Percentiles rank a stretch among this genome's conserved stretches.
phyloP scores from a whole-genome alignment of 176 grass and related monocot species.

The Eragrostis curvula region DNA sequence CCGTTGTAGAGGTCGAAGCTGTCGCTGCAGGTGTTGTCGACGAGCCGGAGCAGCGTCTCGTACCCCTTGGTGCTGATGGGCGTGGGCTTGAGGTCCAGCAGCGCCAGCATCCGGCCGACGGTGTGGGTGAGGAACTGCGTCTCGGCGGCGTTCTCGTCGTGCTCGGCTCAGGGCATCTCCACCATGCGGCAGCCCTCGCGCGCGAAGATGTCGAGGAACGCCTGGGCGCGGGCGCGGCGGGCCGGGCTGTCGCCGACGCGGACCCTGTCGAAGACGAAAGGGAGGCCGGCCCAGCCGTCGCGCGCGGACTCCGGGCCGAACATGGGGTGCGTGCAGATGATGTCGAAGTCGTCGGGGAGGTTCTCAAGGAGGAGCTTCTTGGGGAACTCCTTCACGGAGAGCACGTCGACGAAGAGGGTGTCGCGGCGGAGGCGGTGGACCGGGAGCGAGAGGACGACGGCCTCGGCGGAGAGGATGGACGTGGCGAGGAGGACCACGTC shows the following conservation, averaged over 20 bases:
- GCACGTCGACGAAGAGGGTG: constrained; percentile 86
- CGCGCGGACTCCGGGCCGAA: constrained; percentile 76
- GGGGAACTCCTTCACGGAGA: constrained; percentile 92
- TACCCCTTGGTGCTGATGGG: constrained; percentile 62
- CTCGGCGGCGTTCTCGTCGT: constrained; percentile 72
- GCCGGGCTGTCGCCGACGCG: constrained; percentile 52
- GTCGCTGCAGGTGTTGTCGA: constrained; percentile 88
- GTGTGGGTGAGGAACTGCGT: constrained; percentile 89
- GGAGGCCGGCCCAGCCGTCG: constrained; percentile 65
- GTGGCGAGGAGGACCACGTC: constrained; percentile 77
- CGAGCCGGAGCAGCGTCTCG: constrained; percentile 73
- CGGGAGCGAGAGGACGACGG: constrained; percentile 66
- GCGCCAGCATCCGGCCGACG: constrained; percentile 59
- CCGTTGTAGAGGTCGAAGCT: constrained; percentile 95
- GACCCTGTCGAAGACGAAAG: constrained; percentile 70
- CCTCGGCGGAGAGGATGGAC: constrained; percentile 74
- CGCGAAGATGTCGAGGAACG: constrained; percentile 63
- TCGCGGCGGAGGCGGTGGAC: constrained; percentile 76
- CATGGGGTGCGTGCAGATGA: constrained; percentile 93
- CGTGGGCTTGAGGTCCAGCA: constrained; percentile 47
- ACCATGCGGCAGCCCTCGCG: constrained; percentile 80
- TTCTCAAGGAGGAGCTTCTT: constrained; percentile 55
- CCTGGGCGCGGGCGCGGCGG: constrained; percentile 43
- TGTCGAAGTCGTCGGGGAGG: constrained; percentile 64
- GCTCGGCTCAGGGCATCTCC: constrained; percentile 71